Evolutionary conservation across 768 basidiomycete genomes (phyloP).

Genomic region (Leccinum boreale): DNA sequence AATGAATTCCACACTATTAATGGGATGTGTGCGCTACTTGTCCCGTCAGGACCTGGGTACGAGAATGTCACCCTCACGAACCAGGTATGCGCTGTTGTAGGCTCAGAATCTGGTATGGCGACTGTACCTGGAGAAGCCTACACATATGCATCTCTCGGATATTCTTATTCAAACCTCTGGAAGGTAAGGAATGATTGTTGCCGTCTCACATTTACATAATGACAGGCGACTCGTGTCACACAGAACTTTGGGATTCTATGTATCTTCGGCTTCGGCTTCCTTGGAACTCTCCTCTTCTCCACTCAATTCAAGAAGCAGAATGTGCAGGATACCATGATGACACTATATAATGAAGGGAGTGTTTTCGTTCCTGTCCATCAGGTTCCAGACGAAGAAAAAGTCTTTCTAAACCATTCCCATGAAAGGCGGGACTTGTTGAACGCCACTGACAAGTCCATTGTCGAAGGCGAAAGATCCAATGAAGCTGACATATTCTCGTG

Average conservation of each 20-base stretch:
- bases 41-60: conserved; percentile 35
- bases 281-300: conserved; percentile 34
- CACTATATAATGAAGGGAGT: conserved; percentile 18
- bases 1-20: conserved; percentile 48
- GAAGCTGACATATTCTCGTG: conserved; percentile 69
- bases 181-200: conserved; percentile 31
- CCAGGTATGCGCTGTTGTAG: conserved; percentile 42
- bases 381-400: conserved; percentile 18
- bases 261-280: conserved; percentile 40
- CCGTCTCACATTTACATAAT: background rate
- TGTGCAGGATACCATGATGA: conserved; percentile 31
- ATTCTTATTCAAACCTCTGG: conserved; percentile 30
- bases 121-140: conserved; percentile 43
- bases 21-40: conserved; percentile 34
- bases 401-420: background rate
- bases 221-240: background rate
- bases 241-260: conserved; percentile 45
- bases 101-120: conserved; percentile 38
- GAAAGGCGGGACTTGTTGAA: background rate
- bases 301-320: conserved; percentile 32
- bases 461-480: conserved; percentile 15
- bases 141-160: conserved; percentile 31
- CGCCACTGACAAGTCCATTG: background rate
- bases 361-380: background rate
- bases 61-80: conserved; percentile 31